Conservation (phyloP, 2,329 filamentous ascomycete species). For the Aspergillus alliaceus region DNA sequence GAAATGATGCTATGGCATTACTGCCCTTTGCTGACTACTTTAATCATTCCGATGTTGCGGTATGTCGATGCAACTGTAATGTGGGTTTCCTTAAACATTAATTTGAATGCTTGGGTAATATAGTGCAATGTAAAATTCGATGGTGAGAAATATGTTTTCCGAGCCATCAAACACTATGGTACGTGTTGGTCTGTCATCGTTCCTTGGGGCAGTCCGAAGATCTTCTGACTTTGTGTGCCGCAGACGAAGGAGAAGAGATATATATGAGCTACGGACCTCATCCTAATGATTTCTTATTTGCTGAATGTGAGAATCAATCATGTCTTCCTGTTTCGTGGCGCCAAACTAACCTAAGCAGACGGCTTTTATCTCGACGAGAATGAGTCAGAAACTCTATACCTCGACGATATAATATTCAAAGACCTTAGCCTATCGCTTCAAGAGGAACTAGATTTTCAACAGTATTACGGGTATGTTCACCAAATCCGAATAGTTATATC, state of each 20-base stretch:
- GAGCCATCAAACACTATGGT: slow-evolving; percentile 36
- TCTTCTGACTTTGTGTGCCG: neutral
- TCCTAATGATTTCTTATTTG: slow-evolving; percentile 44
- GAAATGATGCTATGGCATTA: slow-evolving; percentile 48
- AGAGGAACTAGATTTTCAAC: slow-evolving; percentile 35
- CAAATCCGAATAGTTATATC: neutral
- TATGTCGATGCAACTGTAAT: slow-evolving; percentile 19
- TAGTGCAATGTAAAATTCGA: slow-evolving; percentile 41
- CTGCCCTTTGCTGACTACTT: slow-evolving; percentile 50
- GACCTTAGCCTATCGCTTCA: slow-evolving; percentile 29
- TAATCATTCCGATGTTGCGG: slow-evolving; percentile 45
- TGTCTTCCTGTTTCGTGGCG: neutral
- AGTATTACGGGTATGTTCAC: slow-evolving; percentile 40
- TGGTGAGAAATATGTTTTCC: slow-evolving; percentile 35
- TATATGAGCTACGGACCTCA: slow-evolving; percentile 47
- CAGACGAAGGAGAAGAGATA: slow-evolving; percentile 43
- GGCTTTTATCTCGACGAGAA: slow-evolving; percentile 45
- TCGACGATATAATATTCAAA: slow-evolving; percentile 43
- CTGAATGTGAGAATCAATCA: slow-evolving; percentile 39
- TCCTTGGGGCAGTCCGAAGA: neutral
- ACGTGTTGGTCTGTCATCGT: neutral
- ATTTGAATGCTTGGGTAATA: no score
- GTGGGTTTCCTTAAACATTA: neutral
- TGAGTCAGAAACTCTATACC: slow-evolving; percentile 39
- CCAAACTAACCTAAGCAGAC: slow-evolving; percentile 30